Percentiles rank a stretch among this genome's conserved stretches.
Evolutionary conservation across 108 stramenopile genomes (phyloP).

Genomic region (Skeletonema grethae): DNA sequence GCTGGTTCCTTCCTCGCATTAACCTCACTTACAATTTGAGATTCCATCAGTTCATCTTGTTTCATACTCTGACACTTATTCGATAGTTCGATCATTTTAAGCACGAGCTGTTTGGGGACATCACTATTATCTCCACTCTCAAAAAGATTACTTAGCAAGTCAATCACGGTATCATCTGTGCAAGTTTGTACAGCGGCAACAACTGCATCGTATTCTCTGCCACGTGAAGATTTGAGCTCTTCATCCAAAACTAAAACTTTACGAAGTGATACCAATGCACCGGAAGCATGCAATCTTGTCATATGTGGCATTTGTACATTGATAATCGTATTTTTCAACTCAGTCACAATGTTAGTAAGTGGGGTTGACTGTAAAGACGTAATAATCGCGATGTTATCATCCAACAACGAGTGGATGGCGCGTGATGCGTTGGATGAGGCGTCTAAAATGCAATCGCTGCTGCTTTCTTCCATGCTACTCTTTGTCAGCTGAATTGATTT

Average conservation of each 20-base stretch:
- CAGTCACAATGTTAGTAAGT: conserved; percentile 5
- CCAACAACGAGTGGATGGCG: conserved; percentile 66
- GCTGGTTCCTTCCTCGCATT: conserved; percentile 72
- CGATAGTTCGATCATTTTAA: conserved; percentile 31
- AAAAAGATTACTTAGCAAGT: conserved; percentile 17
- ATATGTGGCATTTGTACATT: conserved; percentile 13
- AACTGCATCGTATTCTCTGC: conserved; percentile 2
- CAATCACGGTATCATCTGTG: conserved; percentile 19
- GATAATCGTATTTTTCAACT: conserved; percentile 13
- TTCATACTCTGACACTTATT: conserved; percentile 23
- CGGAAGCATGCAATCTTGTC: conserved; percentile 56
- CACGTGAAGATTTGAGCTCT: neutral
- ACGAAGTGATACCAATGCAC: conserved; percentile 53
- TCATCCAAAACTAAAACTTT: conserved; percentile 22
- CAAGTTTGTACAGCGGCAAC: conserved; percentile 12
- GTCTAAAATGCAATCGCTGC: conserved; percentile 22
- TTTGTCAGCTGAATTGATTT: neutral
- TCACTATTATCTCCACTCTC: neutral
- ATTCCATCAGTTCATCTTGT: conserved; percentile 66
- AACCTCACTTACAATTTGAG: conserved; percentile 53
- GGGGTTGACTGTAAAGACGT: neutral
- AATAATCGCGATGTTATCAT: conserved; percentile 55
- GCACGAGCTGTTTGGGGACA: conserved; percentile 17
- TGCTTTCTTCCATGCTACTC: neutral
- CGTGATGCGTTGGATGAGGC: conserved; percentile 54